These are phyloP conservation scores for Neurospora sp. DNA, from an alignment of 495 filamentous ascomycete genomes.

Conservation along the genomic window DNA sequence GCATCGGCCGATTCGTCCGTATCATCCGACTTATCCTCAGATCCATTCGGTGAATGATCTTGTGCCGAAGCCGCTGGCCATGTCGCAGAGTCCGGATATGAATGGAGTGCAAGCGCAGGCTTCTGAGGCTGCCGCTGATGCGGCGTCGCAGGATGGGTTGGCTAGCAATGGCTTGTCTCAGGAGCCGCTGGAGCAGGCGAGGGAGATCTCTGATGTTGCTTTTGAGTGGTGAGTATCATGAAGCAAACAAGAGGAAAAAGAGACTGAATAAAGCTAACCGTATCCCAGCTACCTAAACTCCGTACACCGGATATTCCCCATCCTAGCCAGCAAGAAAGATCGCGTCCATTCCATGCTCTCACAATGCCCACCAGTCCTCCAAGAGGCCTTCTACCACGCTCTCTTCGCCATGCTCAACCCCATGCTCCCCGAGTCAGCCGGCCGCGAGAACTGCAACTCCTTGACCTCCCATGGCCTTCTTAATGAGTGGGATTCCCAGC, in stretches of 20 bases:
- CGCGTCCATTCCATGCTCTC: slow-evolving; percentile 51
- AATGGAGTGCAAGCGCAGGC: background rate
- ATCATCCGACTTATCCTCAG: slow-evolving; percentile 16
- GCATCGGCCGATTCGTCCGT: slow-evolving; percentile 31
- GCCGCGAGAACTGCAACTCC: slow-evolving; percentile 26
- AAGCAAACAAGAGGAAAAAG: background rate
- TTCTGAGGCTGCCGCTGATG: slow-evolving; percentile 6
- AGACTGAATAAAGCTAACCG: background rate
- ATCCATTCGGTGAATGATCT: slow-evolving; percentile 34
- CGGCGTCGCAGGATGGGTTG: slow-evolving; percentile 5
- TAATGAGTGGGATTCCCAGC: slow-evolving; percentile 40
- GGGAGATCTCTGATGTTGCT: slow-evolving; percentile 34
- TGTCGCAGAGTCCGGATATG: background rate
- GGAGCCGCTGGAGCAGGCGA: slow-evolving; percentile 18
- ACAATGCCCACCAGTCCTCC: slow-evolving; percentile 48
- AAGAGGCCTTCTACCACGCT: slow-evolving; percentile 63
- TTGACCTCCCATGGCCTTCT: slow-evolving; percentile 41
- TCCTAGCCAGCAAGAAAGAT: slow-evolving; percentile 58
- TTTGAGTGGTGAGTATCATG: slow-evolving; percentile 33
- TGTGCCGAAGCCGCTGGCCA: slow-evolving; percentile 23
- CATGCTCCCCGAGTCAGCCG: slow-evolving; percentile 39
- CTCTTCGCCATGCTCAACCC: slow-evolving; percentile 53
- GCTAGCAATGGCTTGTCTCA: slow-evolving; percentile 7
- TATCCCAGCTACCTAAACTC: slow-evolving; percentile 52
- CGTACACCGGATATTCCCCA: slow-evolving; percentile 65